Evolutionary conservation across 495 filamentous ascomycete species (phyloP).

Genomic region (Trichodelitschia bisporula): DNA sequence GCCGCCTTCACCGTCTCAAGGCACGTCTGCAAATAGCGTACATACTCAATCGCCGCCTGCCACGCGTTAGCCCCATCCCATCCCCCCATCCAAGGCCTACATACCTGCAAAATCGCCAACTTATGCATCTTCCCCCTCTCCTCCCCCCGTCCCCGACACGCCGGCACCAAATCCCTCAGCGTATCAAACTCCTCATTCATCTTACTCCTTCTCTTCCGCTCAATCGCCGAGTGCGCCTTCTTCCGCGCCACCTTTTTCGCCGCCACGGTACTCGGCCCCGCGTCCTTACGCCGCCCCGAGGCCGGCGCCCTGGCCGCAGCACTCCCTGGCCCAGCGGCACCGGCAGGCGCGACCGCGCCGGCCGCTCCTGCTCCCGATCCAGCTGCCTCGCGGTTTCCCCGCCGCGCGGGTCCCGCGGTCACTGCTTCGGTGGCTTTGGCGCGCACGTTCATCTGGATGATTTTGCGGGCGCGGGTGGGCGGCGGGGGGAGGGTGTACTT

Average conservation of each 20-base stretch:
- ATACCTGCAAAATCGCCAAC: slow-evolving; percentile 83
- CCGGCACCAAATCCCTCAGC: slow-evolving; percentile 87
- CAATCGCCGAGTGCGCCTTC: slow-evolving; percentile 88
- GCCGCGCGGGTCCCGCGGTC: slow-evolving; percentile 6
- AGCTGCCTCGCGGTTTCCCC: slow-evolving; percentile 16
- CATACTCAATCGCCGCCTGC: slow-evolving; percentile 88
- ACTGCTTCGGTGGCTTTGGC: slow-evolving; percentile 14
- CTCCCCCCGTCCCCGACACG: slow-evolving; percentile 59
- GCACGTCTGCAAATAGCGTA: slow-evolving; percentile 82
- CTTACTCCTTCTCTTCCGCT: slow-evolving; percentile 72
- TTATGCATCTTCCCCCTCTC: slow-evolving; percentile 99
- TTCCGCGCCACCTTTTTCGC: slow-evolving; percentile 86
- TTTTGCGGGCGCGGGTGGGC: slow-evolving; percentile 76
- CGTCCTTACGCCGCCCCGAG: slow-evolving; percentile 40
- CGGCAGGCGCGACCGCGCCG: slow-evolving; percentile 1
- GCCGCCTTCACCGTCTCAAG: slow-evolving; percentile 54
- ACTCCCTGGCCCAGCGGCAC: neutral
- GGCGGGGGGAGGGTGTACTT: slow-evolving; percentile 69
- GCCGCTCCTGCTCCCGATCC: slow-evolving; percentile 3
- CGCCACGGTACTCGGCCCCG: slow-evolving; percentile 44
- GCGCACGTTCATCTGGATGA: slow-evolving; percentile 87
- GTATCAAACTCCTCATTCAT: slow-evolving; percentile 98
- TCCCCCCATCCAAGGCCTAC: too few species aligned
- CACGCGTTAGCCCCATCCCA: slow-evolving; percentile 6
- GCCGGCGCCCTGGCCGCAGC: slow-evolving; percentile 8